Base-by-base conservation (phyloP, 2,329 filamentous ascomycete genomes). In the Beauveria scarabaeidicola region DNA sequence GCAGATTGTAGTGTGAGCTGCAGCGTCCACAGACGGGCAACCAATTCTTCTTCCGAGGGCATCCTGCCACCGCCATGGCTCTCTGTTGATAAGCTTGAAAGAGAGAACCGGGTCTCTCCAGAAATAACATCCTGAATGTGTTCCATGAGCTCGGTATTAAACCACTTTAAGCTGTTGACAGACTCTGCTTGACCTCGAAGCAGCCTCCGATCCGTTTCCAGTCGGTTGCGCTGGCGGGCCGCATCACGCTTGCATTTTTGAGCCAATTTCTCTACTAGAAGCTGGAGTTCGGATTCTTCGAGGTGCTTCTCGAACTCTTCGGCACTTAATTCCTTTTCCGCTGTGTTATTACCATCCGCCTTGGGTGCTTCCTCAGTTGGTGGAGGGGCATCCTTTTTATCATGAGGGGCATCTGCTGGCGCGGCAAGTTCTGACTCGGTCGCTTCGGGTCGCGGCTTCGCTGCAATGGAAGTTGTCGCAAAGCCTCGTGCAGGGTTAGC, bases 261-360 rank as follows among this genome's bases (percentile, higher is more conserved):
- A 0, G 87, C 87, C 72, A 93, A 78, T 69, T 91, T 94, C 63
- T 97, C 93, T 17, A 97, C 87, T 6, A 97, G 76, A 23, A 90
- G 75, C 72, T 97, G 92, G 41, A 99, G 78, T 67, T 96, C 91
- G n/a, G 91, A 88, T 67, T 91, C 88, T 70, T 97, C 91, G 17
- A 97, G 81, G 67, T 96, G 90, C 63, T 78, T 86, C 69, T 97
- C 94, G 55, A 97, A 88, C 71, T 97, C 90, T 69, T 97, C 93
- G 1, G 93, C 88, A 52, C 84, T 90, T 64, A 93, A 74, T 29
- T 82, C 76, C 58, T 83, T 75, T 56, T 74, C 70, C 40, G 64
- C 21, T 61, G 62, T 9, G 65, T 54, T 6, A 64, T 54, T 7
- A 50, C n/a, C 25, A 21, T 15, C 44, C 7, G 43, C 1, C 58